These are phyloP conservation scores for Pilasporangium apinafurcum DNA, from an alignment of 352 stramenopile species.

Conservation along the genomic window DNA sequence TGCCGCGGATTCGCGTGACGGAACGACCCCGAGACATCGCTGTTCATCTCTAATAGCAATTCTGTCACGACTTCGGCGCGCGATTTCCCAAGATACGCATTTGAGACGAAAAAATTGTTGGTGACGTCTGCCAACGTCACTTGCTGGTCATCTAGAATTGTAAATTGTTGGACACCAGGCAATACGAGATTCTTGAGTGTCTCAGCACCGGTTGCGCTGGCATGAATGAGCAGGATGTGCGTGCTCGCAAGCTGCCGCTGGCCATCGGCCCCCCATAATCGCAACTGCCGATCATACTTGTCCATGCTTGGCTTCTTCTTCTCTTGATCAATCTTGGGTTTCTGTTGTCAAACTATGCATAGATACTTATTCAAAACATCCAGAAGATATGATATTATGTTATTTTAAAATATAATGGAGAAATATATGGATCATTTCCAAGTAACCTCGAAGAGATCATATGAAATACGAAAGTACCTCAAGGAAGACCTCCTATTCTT, in stretches of 20 bases:
- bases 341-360: background rate
- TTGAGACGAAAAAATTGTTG: constrained; percentile 94
- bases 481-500: no score
- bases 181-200: constrained; percentile 98
- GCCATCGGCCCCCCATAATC: constrained; percentile 95
- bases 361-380: constrained; percentile 1
- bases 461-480: no score
- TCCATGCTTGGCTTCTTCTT: constrained; percentile 30
- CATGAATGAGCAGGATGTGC: constrained; percentile 89
- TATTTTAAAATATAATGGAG: no score
- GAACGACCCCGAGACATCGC: constrained; percentile 78
- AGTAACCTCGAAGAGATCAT: no score
- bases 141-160: constrained; percentile 88
- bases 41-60: constrained; percentile 94
- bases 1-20: constrained; percentile 37
- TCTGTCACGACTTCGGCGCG: constrained; percentile 80
- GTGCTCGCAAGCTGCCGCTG: constrained; percentile 87
- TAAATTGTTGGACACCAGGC: constrained; percentile 86
- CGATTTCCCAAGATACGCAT: constrained; percentile 36
- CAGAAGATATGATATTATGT: no score
- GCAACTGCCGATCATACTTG: constrained; percentile 99
- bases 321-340: background rate
- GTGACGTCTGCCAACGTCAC: constrained; percentile 72
- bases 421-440: no score
- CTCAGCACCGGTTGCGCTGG: constrained; percentile 92